Evolutionary conservation across 2,329 filamentous ascomycete species (phyloP), one percentile per base, ranked within the genome.

Genomic region (Fusarium bulbicola): DNA sequence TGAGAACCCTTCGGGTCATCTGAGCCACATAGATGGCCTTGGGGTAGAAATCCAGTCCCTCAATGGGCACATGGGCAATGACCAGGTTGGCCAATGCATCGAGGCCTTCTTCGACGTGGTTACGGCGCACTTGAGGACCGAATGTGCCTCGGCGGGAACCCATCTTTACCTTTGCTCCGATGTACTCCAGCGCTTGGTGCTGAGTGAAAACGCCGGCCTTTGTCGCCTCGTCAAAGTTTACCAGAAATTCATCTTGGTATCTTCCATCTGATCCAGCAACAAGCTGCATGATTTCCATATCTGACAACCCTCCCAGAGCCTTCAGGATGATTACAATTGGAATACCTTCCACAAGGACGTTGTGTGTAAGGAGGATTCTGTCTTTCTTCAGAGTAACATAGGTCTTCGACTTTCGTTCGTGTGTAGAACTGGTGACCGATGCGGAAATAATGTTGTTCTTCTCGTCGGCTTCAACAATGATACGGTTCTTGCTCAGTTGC

Each of bases 401-500:
- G 62, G 94, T 98, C 85, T 99, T 99, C 16, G 96, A 98, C 82
- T 98, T 98, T 77, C 97, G 90, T 82, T 98, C 96, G 82, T 98
- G 95, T 3, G 97, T 98, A 36, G 96, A 98, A 90, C 95, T 97
- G 13, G 95, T 99, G 36, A 98, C 96, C 4, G 96, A 98, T 42
- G 97, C 96, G 75, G 95, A 94, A 63, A 98, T 95, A 73, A 97
- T 91, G 68, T 93, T 93, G 83, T 98, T 98, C 84, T 97, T 97
- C 59, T 92, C 88, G 77, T 95, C 93, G 62, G 94, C 92, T 83
- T 99, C 97, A 21, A 99, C 95, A 80, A 99, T 98, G 78, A 99
- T 93, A 85, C 96, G 91, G 83, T 99, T 99, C 88, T 99, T 99
- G 88, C 96, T 99, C 80, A 99, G 86, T 84, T 99, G 96, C 80